Evolutionary conservation across 768 basidiomycete species (phyloP), one percentile per base, ranked within the genome.

Genomic region (Boletus sensibilis): DNA sequence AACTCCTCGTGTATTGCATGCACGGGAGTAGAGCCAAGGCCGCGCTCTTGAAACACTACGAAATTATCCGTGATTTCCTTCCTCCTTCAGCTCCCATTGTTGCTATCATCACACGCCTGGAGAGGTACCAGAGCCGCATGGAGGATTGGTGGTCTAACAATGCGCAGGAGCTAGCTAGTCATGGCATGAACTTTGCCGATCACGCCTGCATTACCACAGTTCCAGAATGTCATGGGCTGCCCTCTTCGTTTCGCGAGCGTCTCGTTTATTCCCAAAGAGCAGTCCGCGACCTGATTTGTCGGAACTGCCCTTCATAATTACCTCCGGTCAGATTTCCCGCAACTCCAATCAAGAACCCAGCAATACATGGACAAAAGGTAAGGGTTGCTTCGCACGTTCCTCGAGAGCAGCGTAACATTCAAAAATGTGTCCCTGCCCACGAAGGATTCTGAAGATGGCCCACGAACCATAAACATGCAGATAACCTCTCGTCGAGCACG

Each of bases 131-230:
- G 14, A 31, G 35, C 46, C 23, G 33, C 40, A 69, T 68, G 68
- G 65, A 69, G 16, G 49, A 60, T 21, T 62, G 60, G 68, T 69
- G 63, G 65, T 42, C 50, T 3, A 57, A 55, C 16, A 62, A 69
- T 25, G 54, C 35, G 18, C 20, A 14, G 31, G 58, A 57, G 1
- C 40, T 67, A 8, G 37, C 25, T n/a, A 48, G 16, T n/a, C 23
- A 48, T 5, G 63, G 60, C 9, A 60, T 67, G 58, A n/a, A 33
- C 16, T 68, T 67, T 6, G 31, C 23, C 12, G 66, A 47, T 13
- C 64, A 68, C 31, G 63, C 64, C 6, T 68, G 66, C 27, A 31
- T 65, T 14, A 68, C 66, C 12, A 44, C 61, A 1, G 18, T 66
- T 23, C 54, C 55, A 18, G 51, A 58, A 23, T 41, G 25, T 23